Conservation (phyloP, 202 grass and related monocot species). For the Brachypodium distachyon region DNA sequence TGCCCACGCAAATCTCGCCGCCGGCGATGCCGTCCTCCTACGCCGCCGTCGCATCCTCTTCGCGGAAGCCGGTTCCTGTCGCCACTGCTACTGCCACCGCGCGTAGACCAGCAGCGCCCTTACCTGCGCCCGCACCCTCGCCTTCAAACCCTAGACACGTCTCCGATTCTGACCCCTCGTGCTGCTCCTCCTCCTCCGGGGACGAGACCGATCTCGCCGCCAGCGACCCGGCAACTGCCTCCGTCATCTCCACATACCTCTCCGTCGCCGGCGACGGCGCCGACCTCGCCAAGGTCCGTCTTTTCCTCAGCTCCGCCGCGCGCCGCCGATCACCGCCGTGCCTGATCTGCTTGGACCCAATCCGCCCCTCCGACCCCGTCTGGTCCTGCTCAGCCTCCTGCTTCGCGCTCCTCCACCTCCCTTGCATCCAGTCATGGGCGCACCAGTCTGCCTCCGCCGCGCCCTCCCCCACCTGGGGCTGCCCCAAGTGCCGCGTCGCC, state of each 20-base stretch:
- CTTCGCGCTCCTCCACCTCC: slow-evolving; percentile 78
- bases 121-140: background rate
- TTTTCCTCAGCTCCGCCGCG: slow-evolving; percentile 78
- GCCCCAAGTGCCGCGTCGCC: slow-evolving; percentile 77
- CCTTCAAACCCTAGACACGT: slow-evolving; percentile 24
- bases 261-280: slow-evolving; percentile 23
- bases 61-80: background rate
- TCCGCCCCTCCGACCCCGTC: slow-evolving; percentile 57
- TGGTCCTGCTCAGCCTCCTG: slow-evolving; percentile 81
- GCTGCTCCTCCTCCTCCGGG: slow-evolving; percentile 43
- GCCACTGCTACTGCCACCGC: background rate
- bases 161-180: slow-evolving; percentile 29
- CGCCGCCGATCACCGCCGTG: slow-evolving; percentile 53
- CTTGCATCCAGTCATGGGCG: slow-evolving; percentile 90
- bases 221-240: slow-evolving; percentile 22
- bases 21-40: slow-evolving; percentile 43
- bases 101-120: background rate
- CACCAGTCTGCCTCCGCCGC: slow-evolving; percentile 50
- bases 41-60: slow-evolving; percentile 32
- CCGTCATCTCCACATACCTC: slow-evolving; percentile 66
- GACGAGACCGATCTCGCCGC: slow-evolving; percentile 32
- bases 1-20: slow-evolving; percentile 1
- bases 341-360: slow-evolving; percentile 80
- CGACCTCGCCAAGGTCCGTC: slow-evolving; percentile 66
- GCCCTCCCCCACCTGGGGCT: slow-evolving; percentile 59